phyloP scores from a whole-genome alignment of 768 basidiomycete species.

The Nidularia pulvinata region DNA sequence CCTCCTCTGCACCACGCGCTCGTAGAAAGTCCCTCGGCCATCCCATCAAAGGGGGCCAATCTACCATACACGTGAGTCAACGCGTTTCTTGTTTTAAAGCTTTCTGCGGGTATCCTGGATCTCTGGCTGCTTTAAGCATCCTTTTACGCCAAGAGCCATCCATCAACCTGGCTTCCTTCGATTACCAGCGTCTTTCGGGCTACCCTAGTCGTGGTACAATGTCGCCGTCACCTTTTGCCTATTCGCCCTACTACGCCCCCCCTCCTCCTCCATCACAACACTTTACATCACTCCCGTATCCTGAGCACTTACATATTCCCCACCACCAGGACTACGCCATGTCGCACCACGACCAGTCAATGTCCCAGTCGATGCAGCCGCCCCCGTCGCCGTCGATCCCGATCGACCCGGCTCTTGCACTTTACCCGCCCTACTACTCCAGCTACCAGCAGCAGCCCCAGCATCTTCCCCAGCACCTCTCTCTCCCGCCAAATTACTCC shows the following conservation, averaged over 20 bases:
- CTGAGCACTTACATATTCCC: slow-evolving; percentile 21
- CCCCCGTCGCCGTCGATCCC: slow-evolving; percentile 62
- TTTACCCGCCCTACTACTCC: slow-evolving; percentile 68
- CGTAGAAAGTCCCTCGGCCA: slow-evolving; percentile 2
- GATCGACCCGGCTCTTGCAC: slow-evolving; percentile 69
- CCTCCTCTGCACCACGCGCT: slow-evolving; percentile 16
- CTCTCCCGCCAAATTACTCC: slow-evolving; percentile 59
- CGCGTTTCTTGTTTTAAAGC: slow-evolving; percentile 11
- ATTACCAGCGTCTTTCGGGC: background rate
- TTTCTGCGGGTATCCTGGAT: background rate
- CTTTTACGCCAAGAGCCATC: background rate
- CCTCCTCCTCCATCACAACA: slow-evolving; percentile 15
- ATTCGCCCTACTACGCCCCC: slow-evolving; percentile 28
- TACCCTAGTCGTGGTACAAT: slow-evolving; percentile 17
- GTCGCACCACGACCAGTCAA: slow-evolving; percentile 38
- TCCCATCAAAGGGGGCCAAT: slow-evolving; percentile 5
- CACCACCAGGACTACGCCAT: slow-evolving; percentile 27
- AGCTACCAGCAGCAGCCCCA: slow-evolving; percentile 49
- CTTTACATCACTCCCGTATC: slow-evolving; percentile 17
- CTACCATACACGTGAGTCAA: slow-evolving; percentile 19
- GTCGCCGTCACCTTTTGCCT: slow-evolving; percentile 30
- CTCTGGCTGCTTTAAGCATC: slow-evolving; percentile 5
- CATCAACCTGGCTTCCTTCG: background rate
- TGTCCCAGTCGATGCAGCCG: slow-evolving; percentile 45
- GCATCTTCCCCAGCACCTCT: slow-evolving; percentile 52